These are phyloP conservation scores for Cystobasidiaceae sp. DNA, from an alignment of 1,284 basidiomycete species.

Conservation along the genomic window DNA sequence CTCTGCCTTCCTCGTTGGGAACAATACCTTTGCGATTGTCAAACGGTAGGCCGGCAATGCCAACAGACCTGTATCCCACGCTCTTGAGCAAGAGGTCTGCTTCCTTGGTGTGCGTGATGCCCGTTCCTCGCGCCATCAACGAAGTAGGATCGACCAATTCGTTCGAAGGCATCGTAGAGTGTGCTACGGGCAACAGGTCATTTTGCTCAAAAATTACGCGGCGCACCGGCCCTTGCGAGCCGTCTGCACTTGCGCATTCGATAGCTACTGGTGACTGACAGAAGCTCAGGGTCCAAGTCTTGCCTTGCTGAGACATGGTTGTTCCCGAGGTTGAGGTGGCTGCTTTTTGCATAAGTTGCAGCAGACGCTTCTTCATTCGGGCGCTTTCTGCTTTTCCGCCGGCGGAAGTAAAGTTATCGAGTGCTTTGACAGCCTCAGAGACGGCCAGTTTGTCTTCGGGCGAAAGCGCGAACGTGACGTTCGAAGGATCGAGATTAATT, in stretches of 20 bases:
- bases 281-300: not conserved
- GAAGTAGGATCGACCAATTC: conserved; percentile 32
- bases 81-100: conserved; percentile 82
- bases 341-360: conserved; percentile 54
- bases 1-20: conserved; percentile 49
- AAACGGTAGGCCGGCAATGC: conserved; percentile 46
- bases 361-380: conserved; percentile 51
- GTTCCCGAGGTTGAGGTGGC: conserved; percentile 50
- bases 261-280: conserved; percentile 19
- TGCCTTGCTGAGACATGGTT: too few relatives aligned
- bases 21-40: conserved; percentile 50
- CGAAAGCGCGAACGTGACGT: conserved; percentile 58
- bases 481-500: conserved; percentile 59
- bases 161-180: not conserved
- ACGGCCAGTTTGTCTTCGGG: conserved; percentile 45
- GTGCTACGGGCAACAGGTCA: conserved; percentile 28
- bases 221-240: conserved; percentile 12
- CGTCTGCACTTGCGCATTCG: not conserved
- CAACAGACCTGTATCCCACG: conserved; percentile 70
- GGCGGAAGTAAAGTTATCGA: conserved; percentile 38
- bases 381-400: conserved; percentile 40
- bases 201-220: conserved; percentile 35
- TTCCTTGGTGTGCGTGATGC: conserved; percentile 53
- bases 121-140: conserved; percentile 49
- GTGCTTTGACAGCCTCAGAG: conserved; percentile 45